Evolutionary conservation across 1,139 yeast species (phyloP), one percentile per base, ranked within the genome.

Genomic region (Sugiyamaella grinbergsii): DNA sequence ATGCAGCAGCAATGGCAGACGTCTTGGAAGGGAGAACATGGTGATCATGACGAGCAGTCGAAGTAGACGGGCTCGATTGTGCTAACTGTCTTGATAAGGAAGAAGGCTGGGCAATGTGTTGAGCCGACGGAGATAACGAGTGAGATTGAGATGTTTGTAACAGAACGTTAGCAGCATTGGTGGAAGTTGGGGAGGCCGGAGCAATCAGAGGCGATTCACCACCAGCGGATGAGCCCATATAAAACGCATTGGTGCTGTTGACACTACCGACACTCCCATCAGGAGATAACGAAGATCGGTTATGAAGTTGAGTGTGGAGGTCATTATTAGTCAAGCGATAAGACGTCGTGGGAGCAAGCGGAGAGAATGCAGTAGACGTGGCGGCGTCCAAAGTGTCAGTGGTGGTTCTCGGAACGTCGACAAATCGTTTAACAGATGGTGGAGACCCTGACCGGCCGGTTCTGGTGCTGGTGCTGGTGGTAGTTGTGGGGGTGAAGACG

Each of bases 141-240:
- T 29, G 24, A 13, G 46, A 31, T 28, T 44, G 47, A n/a, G 49
- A 32, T 4, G 51, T 24, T 24, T 42, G 52, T 5, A 40, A 13
- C 4, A 49, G 39, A 13, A 50, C 47, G 18, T 46, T 36, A 20
- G 53, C 53, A 29, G 53, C 53, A 24, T 43, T 44, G 5, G 50
- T 24, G 29, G 49, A 41, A 15, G 44, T 34, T 1, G 53, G 53
- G 19, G 53, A 50, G 20, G 42, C 37, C 24, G 53, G 53, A 1
- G 19, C 26, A 19, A 44, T 24, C 8, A 44, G 23, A n/a, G 49
- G 49, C 18, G 52, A 36, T 8, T 33, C 22, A 40, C 6, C 18
- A 18, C 13, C 22, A 18, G 11, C 16, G 5, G 34, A 15, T n/a
- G 33, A 10, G 13, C 10, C 13, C 4, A 16, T n/a, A 11, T n/a